These are phyloP conservation scores for Sarocladium brachiariae DNA, from an alignment of 2,329 filamentous ascomycete species.

Conservation along the genomic window DNA sequence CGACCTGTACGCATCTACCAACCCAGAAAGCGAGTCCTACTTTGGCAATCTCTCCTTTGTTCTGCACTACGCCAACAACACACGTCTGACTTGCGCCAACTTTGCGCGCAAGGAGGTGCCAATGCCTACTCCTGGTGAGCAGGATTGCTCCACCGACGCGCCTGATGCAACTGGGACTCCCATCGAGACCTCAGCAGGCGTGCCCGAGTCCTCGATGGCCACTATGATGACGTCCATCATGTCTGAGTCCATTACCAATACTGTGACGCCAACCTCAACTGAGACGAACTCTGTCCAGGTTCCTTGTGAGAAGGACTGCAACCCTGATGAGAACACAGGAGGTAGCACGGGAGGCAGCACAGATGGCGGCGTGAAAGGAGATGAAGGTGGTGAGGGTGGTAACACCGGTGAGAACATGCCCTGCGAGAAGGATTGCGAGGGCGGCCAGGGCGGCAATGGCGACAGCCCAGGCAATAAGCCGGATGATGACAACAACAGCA, in stretches of 20 bases:
- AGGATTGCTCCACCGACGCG: slow-evolving; percentile 10
- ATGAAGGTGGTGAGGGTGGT: background rate
- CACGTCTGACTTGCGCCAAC: slow-evolving; percentile 59
- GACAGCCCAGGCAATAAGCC: background rate
- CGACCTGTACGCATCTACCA: slow-evolving; percentile 52
- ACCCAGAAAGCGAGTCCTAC: slow-evolving; percentile 44
- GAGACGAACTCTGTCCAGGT: background rate
- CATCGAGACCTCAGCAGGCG: background rate
- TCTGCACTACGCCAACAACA: slow-evolving; percentile 57
- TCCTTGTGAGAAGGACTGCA: slow-evolving; percentile 3
- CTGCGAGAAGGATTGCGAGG: too few species aligned
- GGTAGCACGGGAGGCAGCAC: background rate
- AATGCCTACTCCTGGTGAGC: background rate
- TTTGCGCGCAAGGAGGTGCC: slow-evolving; percentile 30
- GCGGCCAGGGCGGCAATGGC: too few species aligned
- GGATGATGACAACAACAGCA: background rate
- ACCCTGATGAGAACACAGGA: background rate
- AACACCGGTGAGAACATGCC: background rate
- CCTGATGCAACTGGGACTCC: background rate
- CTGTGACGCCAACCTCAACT: background rate
- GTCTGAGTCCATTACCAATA: too few species aligned
- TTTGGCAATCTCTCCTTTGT: slow-evolving; percentile 60
- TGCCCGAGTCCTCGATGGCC: background rate
- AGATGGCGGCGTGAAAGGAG: background rate
- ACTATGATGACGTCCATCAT: too few species aligned